A percentile compares a stretch with the other conserved stretches of the same genome.
Evolutionary conservation across 306 rosid genomes (phyloP).

Genomic region (Elaeagnus macrophylla): DNA sequence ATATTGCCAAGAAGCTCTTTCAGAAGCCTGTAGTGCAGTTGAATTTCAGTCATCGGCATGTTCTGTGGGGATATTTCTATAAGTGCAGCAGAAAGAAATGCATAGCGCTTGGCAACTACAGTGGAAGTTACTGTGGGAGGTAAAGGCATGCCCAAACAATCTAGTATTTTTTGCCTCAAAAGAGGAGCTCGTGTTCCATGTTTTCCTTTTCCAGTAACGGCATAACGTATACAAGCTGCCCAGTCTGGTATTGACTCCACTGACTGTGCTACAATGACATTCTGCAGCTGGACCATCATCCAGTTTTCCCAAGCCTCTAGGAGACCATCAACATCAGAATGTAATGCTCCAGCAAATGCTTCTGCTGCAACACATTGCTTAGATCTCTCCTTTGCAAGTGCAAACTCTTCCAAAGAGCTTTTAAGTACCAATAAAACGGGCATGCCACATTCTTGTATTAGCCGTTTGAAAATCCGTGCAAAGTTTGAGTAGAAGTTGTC

Average conservation of each 20-base stretch:
- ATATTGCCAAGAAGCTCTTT: constrained; percentile 79
- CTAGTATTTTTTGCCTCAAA: constrained; percentile 80
- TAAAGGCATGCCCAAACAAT: constrained; percentile 64
- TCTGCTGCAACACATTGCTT: constrained; percentile 99
- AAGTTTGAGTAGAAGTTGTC: constrained; percentile 82
- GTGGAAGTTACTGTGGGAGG: constrained; percentile 87
- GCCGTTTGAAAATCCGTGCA: constrained; percentile 90
- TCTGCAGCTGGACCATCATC: constrained; percentile 81
- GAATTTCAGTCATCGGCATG: constrained; percentile 70
- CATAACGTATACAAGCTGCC: constrained; percentile 92
- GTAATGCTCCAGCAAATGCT: constrained; percentile 89
- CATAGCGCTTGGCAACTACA: constrained; percentile 77
- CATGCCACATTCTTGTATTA: constrained; percentile 94
- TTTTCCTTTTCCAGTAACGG: constrained; percentile 96
- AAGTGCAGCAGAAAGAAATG: constrained; percentile 91
- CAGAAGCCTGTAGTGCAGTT: constrained; percentile 67
- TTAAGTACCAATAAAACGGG: constrained; percentile 64
- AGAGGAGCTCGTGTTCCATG: constrained; percentile 82
- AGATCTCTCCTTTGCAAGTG: constrained; percentile 88
- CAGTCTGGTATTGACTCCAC: constrained; percentile 97
- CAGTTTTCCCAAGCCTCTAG: constrained; percentile 79
- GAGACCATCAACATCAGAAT: constrained; percentile 85
- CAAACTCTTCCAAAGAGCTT: constrained; percentile 70
- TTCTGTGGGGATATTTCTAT: constrained; percentile 80
- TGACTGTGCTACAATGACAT: constrained; percentile 67